Evolutionary conservation across 371 early-diverging fungal species (phyloP), one percentile per base, ranked within the genome.

Genomic region (Lichtheimia hyalospora): DNA sequence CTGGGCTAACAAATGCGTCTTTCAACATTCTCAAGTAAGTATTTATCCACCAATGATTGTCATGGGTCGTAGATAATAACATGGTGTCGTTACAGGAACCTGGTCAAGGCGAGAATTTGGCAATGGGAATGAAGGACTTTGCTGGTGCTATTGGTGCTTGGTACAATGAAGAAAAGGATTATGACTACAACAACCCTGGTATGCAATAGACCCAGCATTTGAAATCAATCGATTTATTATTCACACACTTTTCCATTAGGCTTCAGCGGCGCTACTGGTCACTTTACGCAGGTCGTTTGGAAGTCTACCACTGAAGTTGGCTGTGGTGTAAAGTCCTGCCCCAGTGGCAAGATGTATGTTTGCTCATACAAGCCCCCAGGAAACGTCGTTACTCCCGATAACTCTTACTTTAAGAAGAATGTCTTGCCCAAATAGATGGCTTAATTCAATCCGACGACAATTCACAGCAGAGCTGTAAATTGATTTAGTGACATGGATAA

Each of bases 261-360:
- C 23, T 63, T 63, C 62, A 2, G 44, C 39, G 2, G 6, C 5
- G 3, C 57, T 23, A 75, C 77, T 16, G 85, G 82, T 23, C 84
- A 84, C 48, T 84, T 82, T 49, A 82, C 84, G 28, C 73, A 71
- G 42, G 63, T 82, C 3, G 85, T 82, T 10, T 85, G 85, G 82
- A 76, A 76, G 43, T 49, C 60, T 8, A 82, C 82, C 10, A 75
- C 67, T 18, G 44, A 74, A 21, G 61, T 85, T 12, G 83, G 85
- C 3, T 83, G 85, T 46, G 85, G 80, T 70, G 70, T 75, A 61
- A 70, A 63, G 42, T 54, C 39, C n/a, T 82, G 84, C 61, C 25
- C 34, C 53, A 58, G 63, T 24, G 74, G 70, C 61, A 62, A 68
- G 20, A 54, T 79, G 25, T 81, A 77, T 63, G 74, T 76, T 25